phyloP scores from a whole-genome alignment of 2,329 filamentous ascomycete species.

The Paramyrothecium sp. region DNA sequence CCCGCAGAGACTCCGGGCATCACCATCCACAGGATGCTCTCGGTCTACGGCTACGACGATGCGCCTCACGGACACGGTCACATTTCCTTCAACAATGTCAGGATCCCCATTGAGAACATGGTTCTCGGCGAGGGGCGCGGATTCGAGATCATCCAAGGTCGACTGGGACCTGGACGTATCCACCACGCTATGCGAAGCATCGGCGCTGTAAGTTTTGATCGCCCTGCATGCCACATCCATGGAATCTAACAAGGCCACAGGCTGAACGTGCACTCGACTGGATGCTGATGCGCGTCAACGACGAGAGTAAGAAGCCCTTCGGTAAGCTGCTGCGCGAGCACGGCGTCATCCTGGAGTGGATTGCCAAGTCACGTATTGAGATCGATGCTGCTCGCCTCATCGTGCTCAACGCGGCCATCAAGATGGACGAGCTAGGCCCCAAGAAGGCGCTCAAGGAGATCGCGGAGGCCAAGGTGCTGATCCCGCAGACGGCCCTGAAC shows the following conservation, averaged over 20 bases:
- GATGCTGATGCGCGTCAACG: conserved; percentile 93
- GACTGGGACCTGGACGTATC: conserved; percentile 91
- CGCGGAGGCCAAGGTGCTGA: conserved; percentile 89
- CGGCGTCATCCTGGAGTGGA: conserved; percentile 92
- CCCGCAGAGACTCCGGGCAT: conserved; percentile 79
- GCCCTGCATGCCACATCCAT: background rate
- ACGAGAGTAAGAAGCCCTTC: conserved; percentile 86
- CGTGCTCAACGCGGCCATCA: conserved; percentile 91
- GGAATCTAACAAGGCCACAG: conserved; percentile 25
- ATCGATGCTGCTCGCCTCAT: conserved; percentile 89
- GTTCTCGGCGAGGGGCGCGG: conserved; percentile 91
- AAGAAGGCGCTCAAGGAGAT: conserved; percentile 93
- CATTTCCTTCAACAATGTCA: conserved; percentile 84
- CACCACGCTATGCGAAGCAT: conserved; percentile 97
- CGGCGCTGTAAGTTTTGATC: conserved; percentile 60
- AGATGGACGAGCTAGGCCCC: conserved; percentile 86
- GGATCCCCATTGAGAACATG: conserved; percentile 79
- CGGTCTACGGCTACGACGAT: conserved; percentile 94
- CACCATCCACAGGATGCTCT: conserved; percentile 90
- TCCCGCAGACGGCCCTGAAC: conserved; percentile 76
- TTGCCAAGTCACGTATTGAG: conserved; percentile 87
- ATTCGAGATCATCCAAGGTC: conserved; percentile 98
- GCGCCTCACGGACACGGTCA: conserved; percentile 98
- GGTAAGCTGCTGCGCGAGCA: conserved; percentile 84
- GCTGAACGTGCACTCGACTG: conserved; percentile 90